Percentiles rank a stretch among this genome's conserved stretches.
phyloP scores from a whole-genome alignment of 1,284 basidiomycete species.

The Cystobasidium pallidum region DNA sequence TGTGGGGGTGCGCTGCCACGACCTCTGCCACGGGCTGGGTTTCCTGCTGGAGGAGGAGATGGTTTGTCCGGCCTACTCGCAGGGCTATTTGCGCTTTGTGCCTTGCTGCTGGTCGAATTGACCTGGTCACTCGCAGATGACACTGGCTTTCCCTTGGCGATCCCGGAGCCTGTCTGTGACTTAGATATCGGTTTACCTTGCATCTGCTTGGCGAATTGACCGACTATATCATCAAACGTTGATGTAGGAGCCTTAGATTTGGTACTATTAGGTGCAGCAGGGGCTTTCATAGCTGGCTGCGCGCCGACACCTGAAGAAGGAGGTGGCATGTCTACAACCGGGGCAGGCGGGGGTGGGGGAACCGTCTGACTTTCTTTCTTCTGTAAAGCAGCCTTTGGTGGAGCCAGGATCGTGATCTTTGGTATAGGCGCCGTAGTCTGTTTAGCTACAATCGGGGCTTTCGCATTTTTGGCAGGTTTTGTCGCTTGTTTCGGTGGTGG shows the following conservation, averaged over 20 bases:
- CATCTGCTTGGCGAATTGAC: slow-evolving; percentile 39
- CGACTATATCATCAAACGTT: slow-evolving; percentile 30
- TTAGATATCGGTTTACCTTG: slow-evolving; percentile 8
- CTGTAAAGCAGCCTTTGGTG: slow-evolving; percentile 13
- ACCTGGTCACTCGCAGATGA: not conserved
- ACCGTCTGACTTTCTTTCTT: slow-evolving; percentile 1
- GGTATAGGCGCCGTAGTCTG: not conserved
- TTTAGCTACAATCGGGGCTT: not conserved
- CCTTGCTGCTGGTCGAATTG: not conserved
- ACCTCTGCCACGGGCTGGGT: slow-evolving; percentile 14
- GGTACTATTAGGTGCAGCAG: not conserved
- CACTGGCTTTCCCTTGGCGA: not conserved
- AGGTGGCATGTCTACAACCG: not conserved
- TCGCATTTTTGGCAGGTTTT: not conserved
- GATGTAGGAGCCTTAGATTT: slow-evolving; percentile 20
- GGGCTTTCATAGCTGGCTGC: not conserved
- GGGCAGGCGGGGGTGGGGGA: slow-evolving; percentile 1
- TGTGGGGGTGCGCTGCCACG: not conserved
- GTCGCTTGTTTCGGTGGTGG: not conserved
- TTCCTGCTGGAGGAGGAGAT: not conserved
- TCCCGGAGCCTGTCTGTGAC: not conserved
- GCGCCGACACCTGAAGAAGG: not conserved
- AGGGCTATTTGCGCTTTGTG: not conserved
- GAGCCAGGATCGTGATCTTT: slow-evolving; percentile 36
- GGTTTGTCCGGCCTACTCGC: not conserved